Evolutionary conservation across 1,139 yeast genomes (phyloP).

Genomic region (Scheffersomyces titani): DNA sequence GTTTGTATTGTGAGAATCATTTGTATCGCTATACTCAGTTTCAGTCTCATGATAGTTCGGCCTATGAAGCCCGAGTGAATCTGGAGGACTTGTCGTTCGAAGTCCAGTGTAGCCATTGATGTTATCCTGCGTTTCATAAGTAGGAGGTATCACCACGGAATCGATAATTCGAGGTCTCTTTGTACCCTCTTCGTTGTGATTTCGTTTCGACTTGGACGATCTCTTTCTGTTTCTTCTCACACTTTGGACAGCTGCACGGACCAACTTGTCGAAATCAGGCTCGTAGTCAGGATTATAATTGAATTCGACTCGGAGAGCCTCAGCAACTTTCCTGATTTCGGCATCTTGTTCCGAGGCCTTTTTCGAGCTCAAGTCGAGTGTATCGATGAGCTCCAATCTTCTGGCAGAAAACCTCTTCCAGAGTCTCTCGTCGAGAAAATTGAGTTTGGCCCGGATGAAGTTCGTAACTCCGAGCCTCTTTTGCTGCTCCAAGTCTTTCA

Average conservation of each 20-base stretch:
- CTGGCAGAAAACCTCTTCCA: slow-evolving; percentile 93
- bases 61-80: neutral
- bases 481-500: slow-evolving; percentile 4
- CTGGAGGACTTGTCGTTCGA: neutral
- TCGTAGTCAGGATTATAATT: slow-evolving; percentile 59
- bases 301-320: slow-evolving; percentile 72
- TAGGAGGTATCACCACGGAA: neutral
- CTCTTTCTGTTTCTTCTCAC: slow-evolving; percentile 49
- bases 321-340: slow-evolving; percentile 76
- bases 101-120: neutral
- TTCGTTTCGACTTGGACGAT: slow-evolving; percentile 29
- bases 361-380: slow-evolving; percentile 68
- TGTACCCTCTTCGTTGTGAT: slow-evolving; percentile 8
- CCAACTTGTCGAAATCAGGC: slow-evolving; percentile 82
- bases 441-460: slow-evolving; percentile 68
- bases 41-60: slow-evolving; percentile 3
- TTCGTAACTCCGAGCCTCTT: slow-evolving; percentile 67
- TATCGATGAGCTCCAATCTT: slow-evolving; percentile 83
- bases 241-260: slow-evolving; percentile 86
- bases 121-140: neutral
- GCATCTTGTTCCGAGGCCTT: slow-evolving; percentile 94
- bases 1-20: neutral
- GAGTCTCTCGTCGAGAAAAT: slow-evolving; percentile 74
- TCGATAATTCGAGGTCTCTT: neutral
- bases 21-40: neutral